phyloP scores from a whole-genome alignment of 306 rosid species.

The Benincasa hispida region DNA sequence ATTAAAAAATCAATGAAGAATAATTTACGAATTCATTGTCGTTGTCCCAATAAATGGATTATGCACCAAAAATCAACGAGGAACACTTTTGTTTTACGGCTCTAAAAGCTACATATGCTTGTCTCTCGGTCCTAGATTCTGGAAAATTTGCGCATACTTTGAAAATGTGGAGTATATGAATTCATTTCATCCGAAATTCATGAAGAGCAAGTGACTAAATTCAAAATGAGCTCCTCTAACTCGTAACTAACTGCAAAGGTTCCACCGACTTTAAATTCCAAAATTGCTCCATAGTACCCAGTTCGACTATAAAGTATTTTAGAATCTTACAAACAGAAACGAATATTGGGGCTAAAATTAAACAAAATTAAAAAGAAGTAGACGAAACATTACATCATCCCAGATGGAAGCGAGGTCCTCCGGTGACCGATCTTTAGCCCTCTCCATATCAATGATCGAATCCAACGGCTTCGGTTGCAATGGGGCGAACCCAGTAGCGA shows the following conservation, averaged over 20 bases:
- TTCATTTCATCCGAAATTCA: background rate
- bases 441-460: conserved; percentile 57
- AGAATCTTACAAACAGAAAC: background rate
- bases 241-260: background rate
- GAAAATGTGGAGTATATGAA: background rate
- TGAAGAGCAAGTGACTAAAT: background rate
- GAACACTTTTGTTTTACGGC: background rate
- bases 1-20: background rate
- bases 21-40: background rate
- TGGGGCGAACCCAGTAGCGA: conserved; percentile 73
- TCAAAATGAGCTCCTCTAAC: background rate
- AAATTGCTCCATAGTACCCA: background rate
- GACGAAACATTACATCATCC: conserved; percentile 66
- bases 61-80: background rate
- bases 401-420: conserved; percentile 69
- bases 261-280: background rate
- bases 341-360: background rate
- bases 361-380: background rate
- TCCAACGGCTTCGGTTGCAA: conserved; percentile 65
- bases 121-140: background rate
- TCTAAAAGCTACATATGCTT: background rate
- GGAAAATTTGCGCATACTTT: background rate
- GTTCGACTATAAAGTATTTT: background rate
- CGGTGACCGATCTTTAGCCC: conserved; percentile 54
- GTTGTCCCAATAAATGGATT: background rate